Base-by-base conservation (phyloP, 768 basidiomycete species). In the Panus rudis region DNA sequence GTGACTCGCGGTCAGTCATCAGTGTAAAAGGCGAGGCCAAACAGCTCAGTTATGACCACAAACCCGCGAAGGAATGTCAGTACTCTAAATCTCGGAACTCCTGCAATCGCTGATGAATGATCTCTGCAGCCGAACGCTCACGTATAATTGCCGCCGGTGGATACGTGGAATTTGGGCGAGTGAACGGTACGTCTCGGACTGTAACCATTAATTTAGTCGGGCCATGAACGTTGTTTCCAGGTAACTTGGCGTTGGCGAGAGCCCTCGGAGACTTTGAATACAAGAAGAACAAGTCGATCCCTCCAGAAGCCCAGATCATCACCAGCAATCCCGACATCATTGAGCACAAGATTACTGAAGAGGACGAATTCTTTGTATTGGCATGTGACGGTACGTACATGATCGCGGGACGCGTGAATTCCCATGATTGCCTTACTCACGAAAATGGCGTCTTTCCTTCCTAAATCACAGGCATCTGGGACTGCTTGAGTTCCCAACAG, bases 231-330 rank as follows among this genome's bases (percentile, higher is more conserved):
- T 27, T 37, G 46, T 23, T 12, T 40, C 7, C 54, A 96, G 93
- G 94, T 50, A 98, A 98, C 60, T 80, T 99, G 44, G 94, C 96
- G 0, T 67, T 98, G 28, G 93, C 93, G 13, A 76, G 96, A 54
- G 96, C 96, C 4, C 68, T 99, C 21, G 96, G 96, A 43, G 96
- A 99, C 62, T 98, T 99, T 61, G 92, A 96, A 51, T 99, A 96
- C 75, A 99, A 99, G 73, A 92, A 94, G 68, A 94, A 93, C 59
- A 77, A 78, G 38, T 64, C 75, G 14, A 63, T 97, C 8, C 63
- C 75, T 31, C 82, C 93, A 14, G 94, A 98, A 65, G 76, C 79
- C 39, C 96, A 99, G 64, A 82, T 93, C 46, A 96, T 99, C 53
- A 98, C 96, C 2, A 78, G 90, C 28, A 79, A 99, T 61, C 96